Evolutionary conservation across 2,329 filamentous ascomycete species (phyloP), one percentile per base, ranked within the genome.

Genomic region (Cryphonectria japonica): DNA sequence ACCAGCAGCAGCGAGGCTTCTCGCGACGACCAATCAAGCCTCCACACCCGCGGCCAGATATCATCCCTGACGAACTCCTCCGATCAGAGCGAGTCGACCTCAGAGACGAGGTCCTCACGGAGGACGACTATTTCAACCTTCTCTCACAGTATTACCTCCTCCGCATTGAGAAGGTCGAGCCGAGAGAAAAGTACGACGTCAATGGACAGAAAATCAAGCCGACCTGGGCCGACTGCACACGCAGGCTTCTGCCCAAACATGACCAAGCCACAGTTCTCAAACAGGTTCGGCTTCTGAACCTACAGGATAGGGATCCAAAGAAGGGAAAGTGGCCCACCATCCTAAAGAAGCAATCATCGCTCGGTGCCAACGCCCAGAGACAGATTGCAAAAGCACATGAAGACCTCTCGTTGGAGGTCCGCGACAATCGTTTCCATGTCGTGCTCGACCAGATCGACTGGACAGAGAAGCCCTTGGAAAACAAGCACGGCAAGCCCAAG

Each of bases 401-500:
- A 8, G 74, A 78, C 0, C 77, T 86, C 13, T 75, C 78, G 22
- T 50, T 68, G 1, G 52, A 54, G 5, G 83, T 86, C 22, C 68
- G 57, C 2, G 83, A 86, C 52, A 68, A 60, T 2, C 79, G 80
- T 7, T 87, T 79, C 70, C 75, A 79, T 37, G 83, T 82, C 71
- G 77, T 78, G 22, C 76, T 87, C 5, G 82, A 78, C 19, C 85
- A 87, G 75, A 76, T 87, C 8, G 82, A 86, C 52, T 80, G 80
- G 37, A 78, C 81, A 69, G 74, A 80, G 4, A 79, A 76, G 41
- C 29, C 68, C 41, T 37, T 72, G 6, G n/a, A 39, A 4, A 13
- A 68, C 11, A 59, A 69, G 41, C 61, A 69, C 26, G 59, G 66
- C 13, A 73, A 69, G 57, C 50, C 52, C 14, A 68, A 70, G n/a